Percentiles rank a stretch among this genome's conserved stretches.
These are phyloP conservation scores for Talaromyces albobiverticillius DNA, from an alignment of 2,329 filamentous ascomycete genomes.

Conservation along the genomic window DNA sequence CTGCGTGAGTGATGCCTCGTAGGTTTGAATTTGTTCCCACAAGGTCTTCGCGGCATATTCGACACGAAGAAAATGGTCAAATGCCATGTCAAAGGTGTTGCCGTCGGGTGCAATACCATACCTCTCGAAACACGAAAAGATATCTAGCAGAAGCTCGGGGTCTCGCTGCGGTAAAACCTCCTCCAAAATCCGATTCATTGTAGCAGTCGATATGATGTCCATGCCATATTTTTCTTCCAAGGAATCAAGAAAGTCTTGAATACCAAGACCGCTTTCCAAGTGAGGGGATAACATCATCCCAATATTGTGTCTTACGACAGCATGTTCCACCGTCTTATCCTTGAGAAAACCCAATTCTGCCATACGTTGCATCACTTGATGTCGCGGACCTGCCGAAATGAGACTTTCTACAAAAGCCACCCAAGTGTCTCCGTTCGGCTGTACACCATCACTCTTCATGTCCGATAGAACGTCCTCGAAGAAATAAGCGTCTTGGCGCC, in stretches of 20 bases:
- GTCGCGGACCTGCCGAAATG: slow-evolving; percentile 26
- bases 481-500: slow-evolving; percentile 33
- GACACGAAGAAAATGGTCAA: slow-evolving; percentile 27
- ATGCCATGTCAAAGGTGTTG: slow-evolving; percentile 27
- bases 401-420: slow-evolving; percentile 34
- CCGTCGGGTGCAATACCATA: slow-evolving; percentile 26
- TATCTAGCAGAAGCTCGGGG: slow-evolving; percentile 23
- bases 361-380: slow-evolving; percentile 30
- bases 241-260: slow-evolving; percentile 35
- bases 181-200: slow-evolving; percentile 38
- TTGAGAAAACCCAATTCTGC: slow-evolving; percentile 29
- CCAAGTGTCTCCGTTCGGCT: slow-evolving; percentile 44
- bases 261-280: slow-evolving; percentile 30
- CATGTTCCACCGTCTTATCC: slow-evolving; percentile 22
- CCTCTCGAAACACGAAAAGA: slow-evolving; percentile 31
- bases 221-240: slow-evolving; percentile 35
- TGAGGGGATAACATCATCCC: slow-evolving; percentile 30
- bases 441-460: slow-evolving; percentile 38
- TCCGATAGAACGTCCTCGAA: slow-evolving; percentile 37
- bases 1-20: slow-evolving; percentile 21
- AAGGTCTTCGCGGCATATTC: slow-evolving; percentile 19
- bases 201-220: slow-evolving; percentile 35
- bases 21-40: background rate
- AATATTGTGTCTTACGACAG: slow-evolving; percentile 29
- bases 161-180: slow-evolving; percentile 26